phyloP scores from a whole-genome alignment of 129 eudicot species.

The Lactuca sativa region DNA sequence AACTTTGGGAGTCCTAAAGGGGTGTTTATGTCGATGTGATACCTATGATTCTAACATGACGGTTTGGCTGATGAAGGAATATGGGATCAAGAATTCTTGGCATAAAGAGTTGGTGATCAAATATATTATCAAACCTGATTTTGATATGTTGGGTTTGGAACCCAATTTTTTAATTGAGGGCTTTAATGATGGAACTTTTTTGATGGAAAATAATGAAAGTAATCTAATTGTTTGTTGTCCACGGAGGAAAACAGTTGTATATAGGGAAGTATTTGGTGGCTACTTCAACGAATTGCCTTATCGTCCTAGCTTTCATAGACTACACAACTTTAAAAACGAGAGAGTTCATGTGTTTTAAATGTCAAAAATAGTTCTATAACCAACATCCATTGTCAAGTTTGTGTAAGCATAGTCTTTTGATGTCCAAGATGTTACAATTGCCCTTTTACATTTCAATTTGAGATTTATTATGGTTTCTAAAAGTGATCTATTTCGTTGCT shows the following conservation, averaged over 20 bases:
- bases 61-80: constrained; percentile 57
- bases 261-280: neutral
- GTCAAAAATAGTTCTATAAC: neutral
- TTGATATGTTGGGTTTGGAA: constrained; percentile 19
- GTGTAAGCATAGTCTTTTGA: too few species aligned
- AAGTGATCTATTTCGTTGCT: too few species aligned
- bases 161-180: constrained; percentile 1
- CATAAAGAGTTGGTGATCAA: constrained; percentile 40
- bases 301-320: neutral
- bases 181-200: constrained; percentile 24
- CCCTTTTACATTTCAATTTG: too few species aligned
- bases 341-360: neutral
- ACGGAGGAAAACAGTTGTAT: neutral
- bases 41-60: constrained; percentile 17
- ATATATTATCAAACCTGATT: constrained; percentile 2
- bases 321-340: neutral
- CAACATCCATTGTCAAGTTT: too few species aligned
- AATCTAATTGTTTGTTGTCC: constrained; percentile 1
- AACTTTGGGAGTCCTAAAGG: constrained; percentile 35
- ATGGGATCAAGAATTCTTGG: constrained; percentile 49
- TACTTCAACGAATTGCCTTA: neutral
- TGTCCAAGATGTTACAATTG: too few species aligned
- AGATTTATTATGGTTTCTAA: too few species aligned
- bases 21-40: constrained; percentile 40
- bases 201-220: constrained; percentile 8